Evolutionary conservation across 805 yeast genomes (phyloP), one percentile per base, ranked within the genome.

Genomic region (Metschnikowia noctiluminum): DNA sequence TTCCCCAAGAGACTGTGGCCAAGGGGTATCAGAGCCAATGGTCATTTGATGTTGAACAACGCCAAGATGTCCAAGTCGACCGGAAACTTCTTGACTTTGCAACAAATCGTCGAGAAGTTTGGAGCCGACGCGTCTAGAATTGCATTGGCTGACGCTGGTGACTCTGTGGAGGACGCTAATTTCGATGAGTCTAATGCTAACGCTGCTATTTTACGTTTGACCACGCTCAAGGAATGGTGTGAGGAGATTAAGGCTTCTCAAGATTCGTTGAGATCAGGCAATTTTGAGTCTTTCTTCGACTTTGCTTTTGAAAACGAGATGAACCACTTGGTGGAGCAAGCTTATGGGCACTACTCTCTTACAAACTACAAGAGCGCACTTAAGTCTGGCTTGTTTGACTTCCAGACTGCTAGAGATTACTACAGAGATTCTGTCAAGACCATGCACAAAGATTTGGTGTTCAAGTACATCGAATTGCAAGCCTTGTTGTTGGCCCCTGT

Each of bases 141-240:
- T 67, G 97, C 99, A 6, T 76, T 94, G 56, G 99, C 98, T 40
- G 99, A 94, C 75, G 97, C 97, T 45, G 99, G 99, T 76, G 99
- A 94, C 67, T 77, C 94, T 38, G 82, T 90, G 58, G 99, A 94
- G 73, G 99, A 94, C 70, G 99, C 99, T 45, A 94, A 94, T 76
- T 88, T 94, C 64, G 99, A 94, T 63, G 99, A 94, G 73, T 74
- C 89, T 52, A 91, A 85, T 63, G 99, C 99, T 47, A 94, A 94
- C 63, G 97, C 99, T 41, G 97, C 98, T 27, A 91, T 94, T 66
- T 80, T 94, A 68, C 87, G 99, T 74, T 79, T 94, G 66, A 87
- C 80, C 68, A 92, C 89, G 47, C 78, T 92, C 69, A 92, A 89
- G 68, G 98, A 91, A 70, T 94, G 99, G 99, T 81, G 87, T 65